These are phyloP conservation scores for Cercospora zeae-maydis DNA, from an alignment of 2,329 filamentous ascomycete genomes.

Conservation along the genomic window DNA sequence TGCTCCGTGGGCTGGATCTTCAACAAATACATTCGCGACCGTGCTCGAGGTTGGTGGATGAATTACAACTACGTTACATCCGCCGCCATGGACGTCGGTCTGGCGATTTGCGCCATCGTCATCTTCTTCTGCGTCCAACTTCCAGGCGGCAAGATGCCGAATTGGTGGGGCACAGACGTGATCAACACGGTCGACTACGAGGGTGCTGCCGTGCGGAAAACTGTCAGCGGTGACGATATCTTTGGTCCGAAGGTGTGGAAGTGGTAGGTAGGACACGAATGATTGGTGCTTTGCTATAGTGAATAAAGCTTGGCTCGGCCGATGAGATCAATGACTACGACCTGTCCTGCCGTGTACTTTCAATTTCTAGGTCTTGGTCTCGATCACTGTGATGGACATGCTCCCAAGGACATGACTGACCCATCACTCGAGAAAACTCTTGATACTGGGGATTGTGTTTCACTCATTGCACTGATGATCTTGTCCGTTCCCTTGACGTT, in stretches of 20 bases:
- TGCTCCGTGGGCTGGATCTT: conserved; percentile 80
- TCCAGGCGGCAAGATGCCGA: conserved; percentile 70
- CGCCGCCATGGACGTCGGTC: conserved; percentile 75
- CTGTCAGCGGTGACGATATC: conserved; percentile 58
- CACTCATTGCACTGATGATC: no score
- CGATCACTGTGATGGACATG: no score
- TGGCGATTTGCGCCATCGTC: conserved; percentile 79
- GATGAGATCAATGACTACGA: no score
- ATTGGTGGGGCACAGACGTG: conserved; percentile 56
- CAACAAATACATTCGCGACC: conserved; percentile 69
- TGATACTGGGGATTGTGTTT: no score
- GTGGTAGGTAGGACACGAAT: conserved; percentile 13
- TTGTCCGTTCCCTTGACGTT: no score
- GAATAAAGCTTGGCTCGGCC: background rate
- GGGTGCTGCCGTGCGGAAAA: conserved; percentile 27
- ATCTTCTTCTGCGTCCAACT: conserved; percentile 85
- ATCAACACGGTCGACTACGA: conserved; percentile 19
- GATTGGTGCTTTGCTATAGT: background rate
- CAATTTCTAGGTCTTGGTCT: no score
- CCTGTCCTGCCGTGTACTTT: no score
- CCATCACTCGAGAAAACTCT: no score
- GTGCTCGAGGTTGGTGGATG: conserved; percentile 61
- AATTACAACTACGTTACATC: conserved; percentile 90
- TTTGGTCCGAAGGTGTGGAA: conserved; percentile 54
- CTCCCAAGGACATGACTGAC: no score